Evolutionary conservation across 768 basidiomycete species (phyloP).

Genomic region (Leccinellum rugosiceps): DNA sequence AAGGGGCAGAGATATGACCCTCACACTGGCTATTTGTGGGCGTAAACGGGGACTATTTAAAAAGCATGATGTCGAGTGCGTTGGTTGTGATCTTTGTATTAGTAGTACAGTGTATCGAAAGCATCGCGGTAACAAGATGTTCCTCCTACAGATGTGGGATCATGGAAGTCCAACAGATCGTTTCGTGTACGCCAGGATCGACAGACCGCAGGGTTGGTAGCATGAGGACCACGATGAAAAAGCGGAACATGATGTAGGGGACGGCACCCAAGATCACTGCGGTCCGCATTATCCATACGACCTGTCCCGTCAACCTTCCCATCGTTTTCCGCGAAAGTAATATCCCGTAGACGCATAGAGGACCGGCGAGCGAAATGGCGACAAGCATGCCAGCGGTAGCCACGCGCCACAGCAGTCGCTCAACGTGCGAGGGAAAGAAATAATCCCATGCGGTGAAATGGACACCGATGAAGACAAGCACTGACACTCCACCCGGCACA

Average conservation of each 20-base stretch:
- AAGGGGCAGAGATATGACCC: conserved; percentile 40
- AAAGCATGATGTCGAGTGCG: neutral
- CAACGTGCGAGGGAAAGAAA: neutral
- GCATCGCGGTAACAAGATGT: too few relatives aligned
- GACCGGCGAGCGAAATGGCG: neutral
- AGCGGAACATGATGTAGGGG: neutral
- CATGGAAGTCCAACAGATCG: neutral
- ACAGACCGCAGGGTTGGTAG: neutral
- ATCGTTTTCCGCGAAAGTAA: neutral
- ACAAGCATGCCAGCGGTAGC: neutral
- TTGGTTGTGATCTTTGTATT: neutral
- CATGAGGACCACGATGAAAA: neutral
- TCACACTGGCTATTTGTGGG: conserved; percentile 28
- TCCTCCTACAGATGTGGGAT: neutral
- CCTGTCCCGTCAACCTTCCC: too few relatives aligned
- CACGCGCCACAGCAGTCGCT: neutral
- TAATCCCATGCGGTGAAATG: neutral
- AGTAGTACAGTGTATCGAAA: neutral
- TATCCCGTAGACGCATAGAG: neutral
- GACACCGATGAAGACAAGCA: neutral
- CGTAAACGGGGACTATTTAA: conserved; percentile 7
- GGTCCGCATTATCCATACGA: neutral
- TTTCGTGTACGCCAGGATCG: neutral
- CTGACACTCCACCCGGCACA: neutral
- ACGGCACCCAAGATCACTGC: neutral